Evolutionary conservation across 2,329 filamentous ascomycete species (phyloP).

Genomic region (Scedosporium dehoogii): DNA sequence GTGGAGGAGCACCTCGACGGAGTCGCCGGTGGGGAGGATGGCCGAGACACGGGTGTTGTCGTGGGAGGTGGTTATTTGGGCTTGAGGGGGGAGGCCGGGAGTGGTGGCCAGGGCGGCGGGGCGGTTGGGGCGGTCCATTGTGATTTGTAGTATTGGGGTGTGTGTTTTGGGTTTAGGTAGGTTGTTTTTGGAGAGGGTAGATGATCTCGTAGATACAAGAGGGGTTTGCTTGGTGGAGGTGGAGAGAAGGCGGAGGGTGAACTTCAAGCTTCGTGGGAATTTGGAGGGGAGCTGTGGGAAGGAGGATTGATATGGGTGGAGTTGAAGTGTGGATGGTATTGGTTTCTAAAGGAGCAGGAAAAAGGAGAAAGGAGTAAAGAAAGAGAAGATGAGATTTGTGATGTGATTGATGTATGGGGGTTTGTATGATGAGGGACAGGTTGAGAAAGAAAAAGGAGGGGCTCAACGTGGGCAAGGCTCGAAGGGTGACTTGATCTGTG

Average conservation of each 20-base stretch:
- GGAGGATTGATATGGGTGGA: neutral
- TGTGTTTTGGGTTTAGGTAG: neutral
- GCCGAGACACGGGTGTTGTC: constrained; percentile 67
- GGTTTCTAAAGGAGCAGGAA: neutral
- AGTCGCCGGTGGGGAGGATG: constrained; percentile 75
- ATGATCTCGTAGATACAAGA: neutral
- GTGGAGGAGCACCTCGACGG: constrained; percentile 74
- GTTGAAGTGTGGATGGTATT: neutral
- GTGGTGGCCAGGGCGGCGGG: constrained; percentile 67
- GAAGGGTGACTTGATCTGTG: neutral
- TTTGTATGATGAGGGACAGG: neutral
- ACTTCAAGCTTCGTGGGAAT: neutral
- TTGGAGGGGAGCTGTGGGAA: neutral
- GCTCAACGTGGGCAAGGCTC: neutral
- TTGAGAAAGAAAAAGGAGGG: neutral
- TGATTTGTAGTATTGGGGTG: constrained; percentile 26
- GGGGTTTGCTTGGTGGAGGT: neutral
- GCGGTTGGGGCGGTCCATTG: constrained; percentile 81
- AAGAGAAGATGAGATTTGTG: neutral
- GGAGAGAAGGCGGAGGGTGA: neutral
- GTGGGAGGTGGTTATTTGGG: constrained; percentile 65
- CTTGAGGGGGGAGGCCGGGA: constrained; percentile 61
- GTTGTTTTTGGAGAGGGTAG: neutral
- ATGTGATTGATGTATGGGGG: neutral
- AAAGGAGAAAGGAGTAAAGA: neutral